Conservation (phyloP, 768 basidiomycete species). For the Podaxis mareebaensis region DNA sequence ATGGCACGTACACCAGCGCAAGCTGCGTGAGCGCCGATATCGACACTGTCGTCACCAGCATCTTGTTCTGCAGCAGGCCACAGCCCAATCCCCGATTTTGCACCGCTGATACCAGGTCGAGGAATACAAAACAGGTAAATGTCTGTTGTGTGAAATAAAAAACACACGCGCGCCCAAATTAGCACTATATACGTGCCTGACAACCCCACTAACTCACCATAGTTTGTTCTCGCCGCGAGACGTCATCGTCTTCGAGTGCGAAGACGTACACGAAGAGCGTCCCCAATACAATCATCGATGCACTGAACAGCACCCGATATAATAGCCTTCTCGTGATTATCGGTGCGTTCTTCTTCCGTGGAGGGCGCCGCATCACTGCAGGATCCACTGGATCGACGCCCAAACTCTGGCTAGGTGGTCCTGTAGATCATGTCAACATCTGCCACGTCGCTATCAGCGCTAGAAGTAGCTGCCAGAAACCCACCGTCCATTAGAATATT, state of each 20-base stretch:
- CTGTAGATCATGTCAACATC: conserved; percentile 35
- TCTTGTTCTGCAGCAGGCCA: conserved; percentile 79
- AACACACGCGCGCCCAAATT: conserved; percentile 1
- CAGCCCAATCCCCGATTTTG: conserved; percentile 94
- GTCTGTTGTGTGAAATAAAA: conserved; percentile 55
- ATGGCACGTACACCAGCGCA: conserved; percentile 83
- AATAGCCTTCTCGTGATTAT: conserved; percentile 78
- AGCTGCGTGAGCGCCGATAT: conserved; percentile 86
- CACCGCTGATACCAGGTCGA: conserved; percentile 92
- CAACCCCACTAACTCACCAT: conserved; percentile 62
- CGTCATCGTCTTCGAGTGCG: conserved; percentile 79
- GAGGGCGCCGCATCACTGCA: conserved; percentile 89
- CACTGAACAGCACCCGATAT: conserved; percentile 87
- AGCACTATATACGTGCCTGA: not conserved
- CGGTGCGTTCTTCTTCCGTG: conserved; percentile 89
- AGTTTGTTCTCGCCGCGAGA: conserved; percentile 89
- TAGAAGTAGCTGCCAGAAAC: conserved; percentile 22
- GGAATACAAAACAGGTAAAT: conserved; percentile 95
- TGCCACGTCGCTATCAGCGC: not conserved
- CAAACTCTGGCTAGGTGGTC: conserved; percentile 92
- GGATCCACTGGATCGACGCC: conserved; percentile 97
- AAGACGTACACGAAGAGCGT: conserved; percentile 86
- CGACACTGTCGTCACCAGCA: conserved; percentile 87
- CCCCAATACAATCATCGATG: conserved; percentile 86
- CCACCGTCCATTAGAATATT: conserved; percentile 98